Evolutionary conservation across 2,329 filamentous ascomycete genomes (phyloP), one percentile per base, ranked within the genome.

Genomic region (Endothia cerciana): DNA sequence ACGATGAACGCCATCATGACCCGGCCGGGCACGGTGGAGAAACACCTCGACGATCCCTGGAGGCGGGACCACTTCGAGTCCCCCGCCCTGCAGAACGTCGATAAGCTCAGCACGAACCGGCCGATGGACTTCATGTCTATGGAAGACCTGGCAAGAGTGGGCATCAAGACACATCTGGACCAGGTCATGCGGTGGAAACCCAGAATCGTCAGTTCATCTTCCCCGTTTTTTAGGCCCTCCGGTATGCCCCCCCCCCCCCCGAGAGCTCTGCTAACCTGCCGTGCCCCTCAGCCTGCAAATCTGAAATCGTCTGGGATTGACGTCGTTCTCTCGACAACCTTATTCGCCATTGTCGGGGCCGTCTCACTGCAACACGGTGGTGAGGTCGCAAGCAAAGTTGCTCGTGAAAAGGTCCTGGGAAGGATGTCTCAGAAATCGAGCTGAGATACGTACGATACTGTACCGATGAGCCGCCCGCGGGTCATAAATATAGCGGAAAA

Each of bases 131-230:
- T 92, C 4, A 81, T 92, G 60, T 83, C 86, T 64, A 89, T 90
- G 74, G 80, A 84, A 55, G 88, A 89, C 73, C 74, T 98, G 67
- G 84, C 88, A 41, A 80, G 80, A 64, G 77, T 99, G 67, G 94
- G 90, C 17, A 78, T 85, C 47, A 84, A 87, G 36, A 89, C 92
- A 66, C 91, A 92, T 0, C 75, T 99, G 73, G 79, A 87, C 65
- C 84, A 87, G 47, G 92, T 97, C 30, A 80, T 97, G 70, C 85
- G 95, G 79, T 98, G 95, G 95, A 92, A 91, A 77, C 95, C 95
- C 36, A 88, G 86, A 80, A 85, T 90, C 81, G 93, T 97, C 82
- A 74, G 87, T 76, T 17, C 7, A n/a, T 38, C 36, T n/a, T 25
- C 28, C 19, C 17, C 22, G 4, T 6, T 2, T 17, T 2, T 36